Base-by-base conservation (phyloP, 768 basidiomycete species). In the Podaxis pistillaris region DNA sequence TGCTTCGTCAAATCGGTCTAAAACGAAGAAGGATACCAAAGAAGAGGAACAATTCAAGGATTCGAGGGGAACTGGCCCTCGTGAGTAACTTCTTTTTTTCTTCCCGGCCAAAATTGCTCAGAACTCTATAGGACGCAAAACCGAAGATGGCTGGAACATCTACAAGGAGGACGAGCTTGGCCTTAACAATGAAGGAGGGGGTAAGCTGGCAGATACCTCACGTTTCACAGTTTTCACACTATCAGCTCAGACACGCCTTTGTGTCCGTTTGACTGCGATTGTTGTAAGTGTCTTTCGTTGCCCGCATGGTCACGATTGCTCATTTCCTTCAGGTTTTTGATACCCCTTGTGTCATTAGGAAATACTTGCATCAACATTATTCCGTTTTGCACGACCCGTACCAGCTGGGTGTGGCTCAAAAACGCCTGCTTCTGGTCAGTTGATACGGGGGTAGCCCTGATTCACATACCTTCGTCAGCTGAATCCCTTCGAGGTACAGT, bases 231-330 rank as follows among this genome's bases (percentile, higher is more conserved):
- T 63, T 72, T 72, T 69, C 63, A 69, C 66, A 64, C 61, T 57
- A 63, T 63, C 70, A 52, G 51, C 63, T 36, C 74, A 94, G 93
- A 91, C 72, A 93, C 93, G 0, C 84, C 90, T 2, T 73, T 90
- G 44, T 94, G 93, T 76, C 93, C 93, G 5, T 94, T 94, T 70
- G 93, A 94, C 72, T 94, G 93, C 73, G 80, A 91, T 40, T 94
- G 93, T 68, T 94, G 93, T 93, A 68, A 75, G 91, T 72, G 22
- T 56, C n/a, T 41, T 22, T 51, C 54, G 17, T 15, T 50, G 41
- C 26, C 1, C 13, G 12, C 58, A 73, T 68, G 70, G 68, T 75
- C 72, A 56, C 73, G 61, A 71, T 15, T 41, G n/a, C 47, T 46
- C 64, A 61, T 3, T 38, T 11, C 2, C 15, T 11, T 17, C 22